Base-by-base conservation (phyloP, 768 basidiomycete genomes). In the Suillus luteus region DNA sequence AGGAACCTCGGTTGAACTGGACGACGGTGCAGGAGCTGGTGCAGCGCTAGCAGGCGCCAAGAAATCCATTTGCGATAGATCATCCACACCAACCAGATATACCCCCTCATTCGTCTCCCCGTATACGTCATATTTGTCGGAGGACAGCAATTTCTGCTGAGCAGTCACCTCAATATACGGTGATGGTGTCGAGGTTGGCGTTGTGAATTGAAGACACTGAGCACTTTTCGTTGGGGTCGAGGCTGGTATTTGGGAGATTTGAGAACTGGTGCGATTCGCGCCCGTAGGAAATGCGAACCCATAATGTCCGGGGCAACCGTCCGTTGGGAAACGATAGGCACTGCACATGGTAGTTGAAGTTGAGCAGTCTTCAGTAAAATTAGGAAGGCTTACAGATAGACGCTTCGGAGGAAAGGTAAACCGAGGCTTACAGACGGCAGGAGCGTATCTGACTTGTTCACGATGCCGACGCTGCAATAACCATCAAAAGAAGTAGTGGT, bases 251-350 rank as follows among this genome's bases (percentile, higher is more conserved):
- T 75, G 75, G 24, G 66, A 66, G n/a, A 75, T 71, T 43, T 76
- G 72, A 5, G 65, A 38, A 2, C 62, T 65, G 14, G 74, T 74
- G 43, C 73, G 66, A 38, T 73, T 75, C 0, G 75, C 63, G 0
- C 72, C 72, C 2, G 68, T 58, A 1, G 68, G 72, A 43, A 76
- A 75, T 6, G 75, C 74, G 35, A 75, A 75, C 37, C 74, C 74
- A 15, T 76, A 75, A 49, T 73, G 73, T 7, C 68, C 74, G 3
- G 74, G 74, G 52, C 74, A 76, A 38, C 58, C 40, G 4, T 52
- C 72, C 4, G 70, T 75, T 7, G 72, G 74, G 60, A 75, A 76
- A 35, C 75, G 73, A 61, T 75, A 76, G 15, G 74, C 75, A 4
- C 74, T 75, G 37, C 2, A 59, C 8, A 33, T 12, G 3, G 33